Evolutionary conservation across 805 yeast genomes (phyloP).

Genomic region (Citeromyces matritensis): DNA sequence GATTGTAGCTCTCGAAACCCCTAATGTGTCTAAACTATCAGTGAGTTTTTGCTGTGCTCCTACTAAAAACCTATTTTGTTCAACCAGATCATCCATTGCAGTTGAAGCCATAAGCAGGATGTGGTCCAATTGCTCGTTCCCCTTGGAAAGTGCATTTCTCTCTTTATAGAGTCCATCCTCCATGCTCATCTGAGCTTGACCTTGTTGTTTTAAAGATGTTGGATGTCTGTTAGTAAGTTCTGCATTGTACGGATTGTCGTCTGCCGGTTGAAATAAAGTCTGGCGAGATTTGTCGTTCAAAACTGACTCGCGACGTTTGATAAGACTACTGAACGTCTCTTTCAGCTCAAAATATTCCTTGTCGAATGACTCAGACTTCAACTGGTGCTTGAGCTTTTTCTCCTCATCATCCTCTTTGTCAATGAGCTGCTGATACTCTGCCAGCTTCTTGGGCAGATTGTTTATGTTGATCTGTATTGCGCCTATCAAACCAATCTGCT

Average conservation of each 20-base stretch:
- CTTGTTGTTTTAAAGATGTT: slow-evolving; percentile 8
- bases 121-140: slow-evolving; percentile 75
- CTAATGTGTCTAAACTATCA: slow-evolving; percentile 62
- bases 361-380: slow-evolving; percentile 45
- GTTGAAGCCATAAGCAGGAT: slow-evolving; percentile 80
- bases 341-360: slow-evolving; percentile 28
- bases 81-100: slow-evolving; percentile 74
- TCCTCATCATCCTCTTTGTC: slow-evolving; percentile 43
- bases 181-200: slow-evolving; percentile 16
- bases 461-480: slow-evolving; percentile 70
- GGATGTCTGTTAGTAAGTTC: slow-evolving; percentile 6
- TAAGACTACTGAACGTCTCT: slow-evolving; percentile 35
- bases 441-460: slow-evolving; percentile 60
- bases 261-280: slow-evolving; percentile 33
- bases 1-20: slow-evolving; percentile 78
- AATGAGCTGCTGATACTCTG: slow-evolving; percentile 21
- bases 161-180: slow-evolving; percentile 63
- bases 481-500: slow-evolving; percentile 51
- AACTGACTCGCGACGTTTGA: slow-evolving; percentile 36
- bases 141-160: slow-evolving; percentile 42
- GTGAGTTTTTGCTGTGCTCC: slow-evolving; percentile 50
- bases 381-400: slow-evolving; percentile 39
- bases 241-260: slow-evolving; percentile 35
- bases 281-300: slow-evolving; percentile 28
- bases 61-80: slow-evolving; percentile 62